Base-by-base conservation (phyloP, 768 basidiomycete species). In the Boletellus ananas region DNA sequence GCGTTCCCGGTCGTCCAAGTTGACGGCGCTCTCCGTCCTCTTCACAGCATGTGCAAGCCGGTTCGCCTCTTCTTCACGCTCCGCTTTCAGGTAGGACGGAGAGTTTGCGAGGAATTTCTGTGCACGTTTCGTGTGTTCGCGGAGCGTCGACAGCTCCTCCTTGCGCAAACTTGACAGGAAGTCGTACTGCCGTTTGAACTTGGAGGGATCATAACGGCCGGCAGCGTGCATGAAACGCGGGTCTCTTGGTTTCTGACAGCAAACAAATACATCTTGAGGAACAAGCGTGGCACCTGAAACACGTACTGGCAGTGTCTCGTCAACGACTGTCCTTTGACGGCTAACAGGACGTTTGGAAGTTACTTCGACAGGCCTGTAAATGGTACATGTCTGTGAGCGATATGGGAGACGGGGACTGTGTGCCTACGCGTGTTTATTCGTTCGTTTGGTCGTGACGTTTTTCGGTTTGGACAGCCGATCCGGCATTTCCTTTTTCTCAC, bases 381-480 rank as follows among this genome's bases (percentile, higher is more conserved):
- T 17, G 6, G 21, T 35, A 21, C 51, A 18, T 51, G 56, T 43
- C 11, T 23, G 35, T 20, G 39, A 49, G 18, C 29, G 11, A 35
- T 7, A 13, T 41, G 14, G n/a, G 35, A 34, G 52, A 33, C 34
- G 13, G 23, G n/a, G 25, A 4, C 20, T 13, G 38, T 23, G 13
- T 21, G 77, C 91, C 54, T 69, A 94, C 94, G 94, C 91, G 70
- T 95, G 86, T 62, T 97, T 96, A 63, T 79, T 80, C 6, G 77
- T 65, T 37, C 93, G 77, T 68, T 86, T 87, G 12, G 74, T 63
- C 3, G 81, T 72, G 50, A 76, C 72, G 34, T 67, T 74, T 49
- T 74, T 74, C 39, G 68, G 65, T 73, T 45, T 69, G 58, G 57
- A 65, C 70, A 73, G 72, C 71, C 58, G 75, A 49, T 71, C 73